Percentiles rank a stretch among this genome's conserved stretches.
phyloP scores from a whole-genome alignment of 2,329 filamentous ascomycete genomes.

The Diaporthe citri region DNA sequence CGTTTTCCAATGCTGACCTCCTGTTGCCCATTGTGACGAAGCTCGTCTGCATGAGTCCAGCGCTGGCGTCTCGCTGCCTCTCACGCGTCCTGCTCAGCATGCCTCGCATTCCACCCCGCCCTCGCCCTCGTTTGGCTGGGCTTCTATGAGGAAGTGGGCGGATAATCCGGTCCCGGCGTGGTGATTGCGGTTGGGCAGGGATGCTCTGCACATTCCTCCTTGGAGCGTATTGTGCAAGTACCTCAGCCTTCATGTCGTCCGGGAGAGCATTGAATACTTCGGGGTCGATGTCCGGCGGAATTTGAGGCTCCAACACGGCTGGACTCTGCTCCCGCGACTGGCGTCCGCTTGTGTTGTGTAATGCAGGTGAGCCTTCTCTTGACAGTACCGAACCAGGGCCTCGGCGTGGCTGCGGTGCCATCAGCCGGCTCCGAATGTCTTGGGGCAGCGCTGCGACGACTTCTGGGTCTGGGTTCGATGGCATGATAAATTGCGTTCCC shows the following conservation, averaged over 20 bases:
- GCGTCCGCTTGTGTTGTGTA: slow-evolving; percentile 28
- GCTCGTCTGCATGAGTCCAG: slow-evolving; percentile 79
- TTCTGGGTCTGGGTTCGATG: slow-evolving; percentile 83
- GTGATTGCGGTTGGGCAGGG: slow-evolving; percentile 60
- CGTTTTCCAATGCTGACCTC: slow-evolving; percentile 46
- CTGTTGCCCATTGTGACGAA: slow-evolving; percentile 65
- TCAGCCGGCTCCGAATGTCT: slow-evolving; percentile 83
- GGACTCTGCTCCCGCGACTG: slow-evolving; percentile 57
- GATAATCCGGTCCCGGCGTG: slow-evolving; percentile 68
- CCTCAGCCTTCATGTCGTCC: slow-evolving; percentile 85
- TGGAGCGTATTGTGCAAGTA: slow-evolving; percentile 78
- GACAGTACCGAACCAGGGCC: slow-evolving; percentile 41
- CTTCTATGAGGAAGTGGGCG: slow-evolving; percentile 66
- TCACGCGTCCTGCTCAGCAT: slow-evolving; percentile 60
- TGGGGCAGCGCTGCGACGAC: slow-evolving; percentile 86
- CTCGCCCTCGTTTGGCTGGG: slow-evolving; percentile 72
- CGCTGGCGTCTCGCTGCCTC: slow-evolving; percentile 65
- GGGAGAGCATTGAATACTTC: slow-evolving; percentile 88
- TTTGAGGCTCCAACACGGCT: slow-evolving; percentile 47
- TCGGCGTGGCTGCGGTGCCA: slow-evolving; percentile 64
- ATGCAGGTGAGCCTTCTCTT: slow-evolving; percentile 48
- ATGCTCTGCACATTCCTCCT: slow-evolving; percentile 48
- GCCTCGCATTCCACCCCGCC: slow-evolving; percentile 47
- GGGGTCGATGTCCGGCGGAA: slow-evolving; percentile 85
- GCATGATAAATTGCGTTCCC: slow-evolving; percentile 93